Evolutionary conservation across 31 red algal species (phyloP).

Genomic region (Odonthalia washingtoniensis): DNA sequence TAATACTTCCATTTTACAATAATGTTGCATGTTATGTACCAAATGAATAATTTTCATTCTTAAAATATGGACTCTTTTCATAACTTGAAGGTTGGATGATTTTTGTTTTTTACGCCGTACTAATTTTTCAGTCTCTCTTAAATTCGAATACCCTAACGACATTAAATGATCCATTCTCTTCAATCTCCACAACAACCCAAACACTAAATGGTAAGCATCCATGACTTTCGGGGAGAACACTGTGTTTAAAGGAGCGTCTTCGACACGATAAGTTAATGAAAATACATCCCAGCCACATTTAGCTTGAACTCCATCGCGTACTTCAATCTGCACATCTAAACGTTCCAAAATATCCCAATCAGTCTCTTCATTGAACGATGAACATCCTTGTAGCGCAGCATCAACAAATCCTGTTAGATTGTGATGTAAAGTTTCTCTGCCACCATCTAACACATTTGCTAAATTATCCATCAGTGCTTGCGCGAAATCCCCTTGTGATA

Average conservation of each 20-base stretch:
- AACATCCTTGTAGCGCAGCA: constrained; percentile 69
- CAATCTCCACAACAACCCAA: constrained; percentile 81
- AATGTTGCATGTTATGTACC: constrained; percentile 92
- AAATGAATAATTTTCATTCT: constrained; percentile 93
- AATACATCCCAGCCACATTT: constrained; percentile 87
- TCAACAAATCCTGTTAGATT: constrained; percentile 84
- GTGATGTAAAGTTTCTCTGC: constrained; percentile 72
- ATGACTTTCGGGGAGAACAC: constrained; percentile 89
- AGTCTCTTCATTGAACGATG: constrained; percentile 73
- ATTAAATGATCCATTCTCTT: constrained; percentile 88
- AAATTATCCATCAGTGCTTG: constrained; percentile 88
- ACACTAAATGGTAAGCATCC: constrained; percentile 85
- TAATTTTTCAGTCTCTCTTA: constrained; percentile 54
- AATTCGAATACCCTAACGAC: constrained; percentile 59
- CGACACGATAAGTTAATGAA: constrained; percentile 81
- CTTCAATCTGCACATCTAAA: constrained; percentile 76
- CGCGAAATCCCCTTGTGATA: constrained; percentile 92
- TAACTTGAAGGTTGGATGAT: background rate
- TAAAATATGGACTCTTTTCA: constrained; percentile 77
- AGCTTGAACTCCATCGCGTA: constrained; percentile 29
- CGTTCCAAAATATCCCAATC: constrained; percentile 87
- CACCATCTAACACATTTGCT: constrained; percentile 74
- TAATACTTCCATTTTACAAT: constrained; percentile 91
- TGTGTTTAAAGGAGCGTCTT: constrained; percentile 89
- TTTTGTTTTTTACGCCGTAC: constrained; percentile 12